phyloP scores from a whole-genome alignment of 495 filamentous ascomycete genomes.

The Penicillium alfredii region DNA sequence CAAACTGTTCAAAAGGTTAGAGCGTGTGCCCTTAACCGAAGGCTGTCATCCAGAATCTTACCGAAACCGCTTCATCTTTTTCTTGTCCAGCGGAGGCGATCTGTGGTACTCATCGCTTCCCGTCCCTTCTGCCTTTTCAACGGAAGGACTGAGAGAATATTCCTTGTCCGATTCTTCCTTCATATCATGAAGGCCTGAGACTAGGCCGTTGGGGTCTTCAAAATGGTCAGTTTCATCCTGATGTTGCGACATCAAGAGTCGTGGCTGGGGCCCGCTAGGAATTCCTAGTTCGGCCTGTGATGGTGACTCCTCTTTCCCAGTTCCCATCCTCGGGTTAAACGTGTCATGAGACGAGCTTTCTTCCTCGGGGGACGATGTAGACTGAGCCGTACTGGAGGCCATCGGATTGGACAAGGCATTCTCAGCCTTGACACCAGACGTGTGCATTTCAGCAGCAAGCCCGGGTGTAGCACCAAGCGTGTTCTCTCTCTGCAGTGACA shows the following conservation, averaged over 20 bases:
- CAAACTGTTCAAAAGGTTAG: conserved; percentile 49
- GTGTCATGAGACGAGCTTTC: conserved; percentile 13
- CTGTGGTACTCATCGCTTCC: conserved; percentile 21
- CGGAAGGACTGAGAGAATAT: conserved; percentile 25
- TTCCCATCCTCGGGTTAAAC: conserved; percentile 4
- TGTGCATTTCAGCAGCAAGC: conserved; percentile 28
- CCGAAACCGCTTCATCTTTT: conserved; percentile 96
- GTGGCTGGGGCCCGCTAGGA: conserved; percentile 13
- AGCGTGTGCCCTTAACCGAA: background rate
- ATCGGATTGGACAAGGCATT: conserved; percentile 27
- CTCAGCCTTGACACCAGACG: conserved; percentile 28
- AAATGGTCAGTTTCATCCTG: conserved; percentile 11
- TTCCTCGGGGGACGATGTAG: conserved; percentile 17
- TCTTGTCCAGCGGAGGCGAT: conserved; percentile 54
- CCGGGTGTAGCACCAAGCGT: conserved; percentile 13
- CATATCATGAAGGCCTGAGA: conserved; percentile 12
- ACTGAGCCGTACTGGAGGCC: conserved; percentile 11
- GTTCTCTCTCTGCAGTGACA: conserved; percentile 20
- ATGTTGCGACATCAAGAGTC: conserved; percentile 13
- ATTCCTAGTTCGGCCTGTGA: conserved; percentile 21
- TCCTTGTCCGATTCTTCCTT: conserved; percentile 19
- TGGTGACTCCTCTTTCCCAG: conserved; percentile 12
- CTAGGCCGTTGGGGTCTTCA: conserved; percentile 15
- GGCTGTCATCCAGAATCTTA: conserved; percentile 46
- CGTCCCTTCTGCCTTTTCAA: conserved; percentile 27